These are phyloP conservation scores for Magnolia changhungtana DNA, from an alignment of 164 flowering plant species.

Conservation along the genomic window DNA sequence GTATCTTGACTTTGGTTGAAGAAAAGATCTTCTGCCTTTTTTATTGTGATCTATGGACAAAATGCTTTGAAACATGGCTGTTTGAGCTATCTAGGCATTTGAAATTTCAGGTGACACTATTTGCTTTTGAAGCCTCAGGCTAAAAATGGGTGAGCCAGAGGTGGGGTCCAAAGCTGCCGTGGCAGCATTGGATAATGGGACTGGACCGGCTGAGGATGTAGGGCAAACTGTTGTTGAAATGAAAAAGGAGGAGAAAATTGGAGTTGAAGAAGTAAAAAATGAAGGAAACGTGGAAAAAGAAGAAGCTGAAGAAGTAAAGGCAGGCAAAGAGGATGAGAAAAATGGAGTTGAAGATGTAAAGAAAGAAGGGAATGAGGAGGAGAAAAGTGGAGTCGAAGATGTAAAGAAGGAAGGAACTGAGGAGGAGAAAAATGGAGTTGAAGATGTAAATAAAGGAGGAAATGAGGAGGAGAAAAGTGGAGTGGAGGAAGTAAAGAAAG, in stretches of 20 bases:
- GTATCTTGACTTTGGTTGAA: neutral
- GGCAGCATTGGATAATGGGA: slow-evolving; percentile 8
- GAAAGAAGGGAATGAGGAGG: neutral
- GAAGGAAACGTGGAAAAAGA: slow-evolving; percentile 7
- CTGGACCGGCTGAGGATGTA: slow-evolving; percentile 3
- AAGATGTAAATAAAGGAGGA: neutral
- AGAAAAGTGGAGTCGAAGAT: slow-evolving; percentile 1
- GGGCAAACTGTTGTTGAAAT: slow-evolving; percentile 1
- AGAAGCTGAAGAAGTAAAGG: neutral
- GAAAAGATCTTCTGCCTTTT: neutral
- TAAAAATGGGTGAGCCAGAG: slow-evolving; percentile 22
- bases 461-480: neutral
- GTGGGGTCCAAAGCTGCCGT: slow-evolving; percentile 7
- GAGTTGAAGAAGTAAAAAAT: neutral
- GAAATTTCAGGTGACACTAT: neutral
- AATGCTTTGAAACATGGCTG: neutral
- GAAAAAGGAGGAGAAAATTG: slow-evolving; percentile 4
- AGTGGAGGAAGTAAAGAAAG: neutral
- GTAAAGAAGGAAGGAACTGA: slow-evolving; percentile 7
- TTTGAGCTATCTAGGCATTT: neutral
- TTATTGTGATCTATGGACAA: neutral
- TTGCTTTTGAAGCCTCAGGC: neutral
- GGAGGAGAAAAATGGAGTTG: neutral
- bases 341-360: neutral
- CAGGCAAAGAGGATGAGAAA: slow-evolving; percentile 7